Evolutionary conservation across 306 rosid genomes (phyloP).

Genomic region (Prunus davidiana): DNA sequence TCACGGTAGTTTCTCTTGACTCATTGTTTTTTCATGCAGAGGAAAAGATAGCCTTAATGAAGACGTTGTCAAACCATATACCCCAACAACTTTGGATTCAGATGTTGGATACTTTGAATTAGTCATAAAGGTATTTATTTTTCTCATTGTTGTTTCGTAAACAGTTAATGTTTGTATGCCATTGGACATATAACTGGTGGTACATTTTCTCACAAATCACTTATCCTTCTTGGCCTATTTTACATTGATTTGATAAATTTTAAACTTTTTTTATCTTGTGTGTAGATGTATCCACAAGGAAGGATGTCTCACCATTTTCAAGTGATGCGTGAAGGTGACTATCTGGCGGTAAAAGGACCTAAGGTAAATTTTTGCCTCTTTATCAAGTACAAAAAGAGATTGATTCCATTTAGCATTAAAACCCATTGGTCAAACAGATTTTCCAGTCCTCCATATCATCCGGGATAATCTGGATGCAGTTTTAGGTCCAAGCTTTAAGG

Average conservation of each 20-base stretch:
- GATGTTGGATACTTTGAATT: conserved; percentile 70
- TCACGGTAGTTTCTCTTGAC: not conserved
- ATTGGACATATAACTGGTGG: not conserved
- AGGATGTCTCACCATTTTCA: conserved; percentile 82
- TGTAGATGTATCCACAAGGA: conserved; percentile 78
- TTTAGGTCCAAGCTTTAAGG: not conserved
- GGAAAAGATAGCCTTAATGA: conserved; percentile 60
- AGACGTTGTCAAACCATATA: conserved; percentile 63
- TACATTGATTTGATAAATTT: not conserved
- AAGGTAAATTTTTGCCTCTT: conserved; percentile 37
- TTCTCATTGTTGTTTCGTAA: not conserved
- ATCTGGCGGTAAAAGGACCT: conserved; percentile 64
- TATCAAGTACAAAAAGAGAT: not conserved
- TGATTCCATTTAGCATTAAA: not conserved
- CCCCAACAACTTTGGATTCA: conserved; percentile 79
- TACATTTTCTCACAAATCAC: not conserved
- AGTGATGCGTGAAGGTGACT: conserved; percentile 62
- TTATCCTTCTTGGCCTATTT: not conserved
- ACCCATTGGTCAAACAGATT: not conserved
- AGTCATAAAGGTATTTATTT: conserved; percentile 56
- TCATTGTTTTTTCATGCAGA: conserved; percentile 27
- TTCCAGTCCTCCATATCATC: not conserved
- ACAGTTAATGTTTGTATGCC: too few relatives aligned
- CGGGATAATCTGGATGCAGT: not conserved
- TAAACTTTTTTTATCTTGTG: not conserved